These are phyloP conservation scores for Pelargonium fulgidum DNA, from an alignment of 441 rosid species.

Conservation along the genomic window DNA sequence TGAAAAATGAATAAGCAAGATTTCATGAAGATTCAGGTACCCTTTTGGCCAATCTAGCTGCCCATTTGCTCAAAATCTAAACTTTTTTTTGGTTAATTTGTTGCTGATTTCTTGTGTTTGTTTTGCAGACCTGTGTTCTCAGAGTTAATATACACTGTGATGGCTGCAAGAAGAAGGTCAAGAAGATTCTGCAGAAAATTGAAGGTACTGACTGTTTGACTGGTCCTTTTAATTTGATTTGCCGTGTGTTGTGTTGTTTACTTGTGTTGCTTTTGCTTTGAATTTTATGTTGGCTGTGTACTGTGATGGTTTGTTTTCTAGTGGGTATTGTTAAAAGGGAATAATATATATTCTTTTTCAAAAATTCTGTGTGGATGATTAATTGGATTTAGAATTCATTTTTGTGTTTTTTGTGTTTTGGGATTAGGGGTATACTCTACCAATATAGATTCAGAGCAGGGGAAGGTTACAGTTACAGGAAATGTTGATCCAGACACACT, in stretches of 20 bases:
- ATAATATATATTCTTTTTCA: no score
- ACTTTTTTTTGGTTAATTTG: not conserved
- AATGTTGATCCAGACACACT: not conserved
- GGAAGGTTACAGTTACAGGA: not conserved
- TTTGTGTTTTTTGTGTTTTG: not conserved
- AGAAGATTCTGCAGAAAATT: constrained; percentile 16
- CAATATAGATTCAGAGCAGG: not conserved
- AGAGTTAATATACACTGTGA: constrained; percentile 24
- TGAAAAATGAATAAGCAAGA: not conserved
- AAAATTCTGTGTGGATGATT: not conserved
- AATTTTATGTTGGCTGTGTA: not conserved
- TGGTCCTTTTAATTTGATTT: not conserved
- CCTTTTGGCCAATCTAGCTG: not conserved
- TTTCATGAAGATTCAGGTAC: constrained; percentile 4
- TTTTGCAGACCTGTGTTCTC: constrained; percentile 16
- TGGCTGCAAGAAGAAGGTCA: constrained; percentile 21
- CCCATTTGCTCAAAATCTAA: not conserved
- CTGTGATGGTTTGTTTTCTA: not conserved
- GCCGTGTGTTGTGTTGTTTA: not conserved
- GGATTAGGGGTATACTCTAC: not conserved
- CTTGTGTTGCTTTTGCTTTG: no score
- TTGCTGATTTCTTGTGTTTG: not conserved
- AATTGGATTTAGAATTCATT: not conserved
- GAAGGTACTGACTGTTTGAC: constrained; percentile 4
- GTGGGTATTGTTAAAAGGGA: not conserved